Base-by-base conservation (phyloP, 2,329 filamentous ascomycete species). In the Tolypocladium tropicale region DNA sequence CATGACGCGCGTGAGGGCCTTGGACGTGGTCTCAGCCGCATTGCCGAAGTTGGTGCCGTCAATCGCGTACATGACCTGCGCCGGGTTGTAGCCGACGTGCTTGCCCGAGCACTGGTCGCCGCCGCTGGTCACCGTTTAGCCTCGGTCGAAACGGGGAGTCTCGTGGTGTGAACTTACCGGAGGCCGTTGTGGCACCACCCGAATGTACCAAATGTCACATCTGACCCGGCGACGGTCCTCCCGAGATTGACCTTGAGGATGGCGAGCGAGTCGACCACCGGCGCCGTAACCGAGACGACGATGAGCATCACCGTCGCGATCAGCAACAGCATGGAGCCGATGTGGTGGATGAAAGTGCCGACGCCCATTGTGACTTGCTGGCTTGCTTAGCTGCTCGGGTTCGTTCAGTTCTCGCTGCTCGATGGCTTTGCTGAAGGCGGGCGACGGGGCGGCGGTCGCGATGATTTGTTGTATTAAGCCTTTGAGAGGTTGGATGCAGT, bases 321-420 rank as follows among this genome's bases (percentile, higher is more conserved):
- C 56, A 86, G 74, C 52, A 86, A 74, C 62, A 85, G 68, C 61
- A 82, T 76, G 32, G 79, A 79, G 67, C 81, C 82, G 55, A 84
- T 68, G 65, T 83, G 76, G 68, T 82, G 80, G 60, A 83, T 69
- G 61, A 78, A 74, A 57, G 71, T 72, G 56, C 75, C 77, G 60
- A 74, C 59, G 55, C 74, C 76, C 78, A 80, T 80, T 56, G 53
- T 72, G 66, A 61, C 37, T 46, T 57, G 51, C 52, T 54, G 53
- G 61, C 43, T 37, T 32, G 52, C 10, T 50, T 41, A n/a, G 18
- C 21, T 41, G 37, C 37, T 36, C n/a, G 32, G 12, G 6, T 30
- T 12, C 16, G 30, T 33, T n/a, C 10, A 23, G 14, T 3, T 36
- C 14, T 57, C 33, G 16, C 28, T 32, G 46, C 28, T 12, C 18